A percentile compares a stretch with the other conserved stretches of the same genome.
phyloP scores from a whole-genome alignment of 208 protist genomes.

The Leptomonas seymouri region DNA sequence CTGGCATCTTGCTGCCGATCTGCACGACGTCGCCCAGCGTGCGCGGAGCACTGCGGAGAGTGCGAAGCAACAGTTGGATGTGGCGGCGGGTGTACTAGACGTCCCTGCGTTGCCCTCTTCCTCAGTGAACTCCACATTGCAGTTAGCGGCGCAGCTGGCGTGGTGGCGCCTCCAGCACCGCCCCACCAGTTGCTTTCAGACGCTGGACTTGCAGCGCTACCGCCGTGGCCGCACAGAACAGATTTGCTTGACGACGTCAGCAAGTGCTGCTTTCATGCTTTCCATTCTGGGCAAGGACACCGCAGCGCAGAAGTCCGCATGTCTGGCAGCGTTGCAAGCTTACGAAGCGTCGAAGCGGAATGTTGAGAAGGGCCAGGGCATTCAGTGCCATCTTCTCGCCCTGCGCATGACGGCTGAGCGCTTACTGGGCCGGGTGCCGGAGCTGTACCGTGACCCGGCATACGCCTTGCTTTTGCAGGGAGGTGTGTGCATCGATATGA shows the following conservation, averaged over 20 bases:
- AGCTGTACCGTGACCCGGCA: conserved; percentile 23
- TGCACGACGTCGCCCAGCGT: conserved; percentile 36
- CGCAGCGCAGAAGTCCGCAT: conserved; percentile 3
- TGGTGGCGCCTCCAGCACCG: conserved; percentile 77
- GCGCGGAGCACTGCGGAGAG: conserved; percentile 34
- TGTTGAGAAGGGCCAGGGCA: conserved; percentile 8
- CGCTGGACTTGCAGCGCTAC: conserved; percentile 60
- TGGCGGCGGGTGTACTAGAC: conserved; percentile 42
- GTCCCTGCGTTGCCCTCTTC: neutral
- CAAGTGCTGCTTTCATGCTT: conserved; percentile 60
- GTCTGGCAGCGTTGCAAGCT: conserved; percentile 16
- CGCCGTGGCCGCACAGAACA: conserved; percentile 67
- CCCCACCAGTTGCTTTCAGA: conserved; percentile 57
- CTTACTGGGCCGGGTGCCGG: conserved; percentile 18
- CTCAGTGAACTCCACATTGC: conserved; percentile 20
- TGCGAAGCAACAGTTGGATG: conserved; percentile 56
- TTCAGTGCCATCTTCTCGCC: conserved; percentile 18
- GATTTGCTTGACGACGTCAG: conserved; percentile 51
- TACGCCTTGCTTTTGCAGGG: conserved; percentile 3
- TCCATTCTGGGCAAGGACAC: conserved; percentile 29
- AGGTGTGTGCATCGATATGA: conserved; percentile 17
- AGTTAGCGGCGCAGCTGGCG: conserved; percentile 71
- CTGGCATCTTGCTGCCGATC: conserved; percentile 53
- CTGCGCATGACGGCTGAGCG: conserved; percentile 36
- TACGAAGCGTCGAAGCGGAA: neutral